A percentile compares a stretch with the other conserved stretches of the same genome.
Evolutionary conservation across 2,329 filamentous ascomycete species (phyloP).

Genomic region (Lachnum nothofagi): DNA sequence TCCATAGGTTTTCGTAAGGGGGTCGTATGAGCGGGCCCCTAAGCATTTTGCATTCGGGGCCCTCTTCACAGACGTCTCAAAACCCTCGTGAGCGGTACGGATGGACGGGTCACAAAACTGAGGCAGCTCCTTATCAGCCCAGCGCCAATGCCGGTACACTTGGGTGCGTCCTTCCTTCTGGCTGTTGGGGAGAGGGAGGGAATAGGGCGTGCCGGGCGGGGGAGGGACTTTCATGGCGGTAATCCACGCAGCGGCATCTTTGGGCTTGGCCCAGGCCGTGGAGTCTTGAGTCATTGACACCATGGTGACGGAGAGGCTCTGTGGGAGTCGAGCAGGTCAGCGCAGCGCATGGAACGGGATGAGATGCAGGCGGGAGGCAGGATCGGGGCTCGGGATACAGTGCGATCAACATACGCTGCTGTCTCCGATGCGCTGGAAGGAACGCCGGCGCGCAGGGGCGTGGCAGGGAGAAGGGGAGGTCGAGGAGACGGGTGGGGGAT

Average conservation of each 20-base stretch:
- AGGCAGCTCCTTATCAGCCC: constrained; percentile 65
- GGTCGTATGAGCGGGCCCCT: constrained; percentile 75
- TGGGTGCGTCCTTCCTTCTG: constrained; percentile 66
- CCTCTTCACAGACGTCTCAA: constrained; percentile 62
- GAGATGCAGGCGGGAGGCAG: too few species aligned
- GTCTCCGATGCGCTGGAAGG: too few species aligned
- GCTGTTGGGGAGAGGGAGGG: constrained; percentile 69
- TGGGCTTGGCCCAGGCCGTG: constrained; percentile 20
- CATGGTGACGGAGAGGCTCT: not conserved
- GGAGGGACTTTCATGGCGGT: constrained; percentile 24
- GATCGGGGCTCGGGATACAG: too few species aligned
- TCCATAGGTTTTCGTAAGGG: constrained; percentile 64
- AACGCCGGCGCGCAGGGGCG: too few species aligned
- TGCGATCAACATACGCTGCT: too few species aligned
- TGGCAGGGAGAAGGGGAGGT: too few species aligned
- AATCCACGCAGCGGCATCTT: constrained; percentile 25
- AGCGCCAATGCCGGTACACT: constrained; percentile 80
- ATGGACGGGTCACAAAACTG: constrained; percentile 66
- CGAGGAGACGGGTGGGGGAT: too few species aligned
- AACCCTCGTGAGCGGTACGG: constrained; percentile 72
- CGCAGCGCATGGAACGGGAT: too few species aligned
- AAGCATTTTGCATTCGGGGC: constrained; percentile 67
- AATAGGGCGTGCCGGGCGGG: constrained; percentile 54
- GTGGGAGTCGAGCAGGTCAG: not conserved
- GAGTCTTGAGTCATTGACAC: constrained; percentile 15